Evolutionary conservation across 2,329 filamentous ascomycete species (phyloP).

Genomic region (Botryosphaeria dothidea): DNA sequence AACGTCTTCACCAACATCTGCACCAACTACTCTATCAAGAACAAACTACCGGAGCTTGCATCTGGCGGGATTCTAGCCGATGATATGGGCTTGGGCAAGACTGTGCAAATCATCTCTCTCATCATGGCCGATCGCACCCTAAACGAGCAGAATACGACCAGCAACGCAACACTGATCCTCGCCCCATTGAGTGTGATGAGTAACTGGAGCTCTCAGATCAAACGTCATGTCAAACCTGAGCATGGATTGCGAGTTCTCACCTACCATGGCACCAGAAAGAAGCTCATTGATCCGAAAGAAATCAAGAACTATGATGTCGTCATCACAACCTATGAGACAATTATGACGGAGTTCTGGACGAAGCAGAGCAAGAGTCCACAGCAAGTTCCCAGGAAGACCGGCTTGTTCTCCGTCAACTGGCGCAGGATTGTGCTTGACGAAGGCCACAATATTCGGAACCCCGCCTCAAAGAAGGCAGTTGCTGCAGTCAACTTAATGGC

Average conservation of each 20-base stretch:
- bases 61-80: conserved; percentile 66
- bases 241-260: conserved; percentile 66
- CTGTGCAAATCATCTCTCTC: conserved; percentile 77
- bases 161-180: conserved; percentile 77
- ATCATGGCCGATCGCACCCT: conserved; percentile 66
- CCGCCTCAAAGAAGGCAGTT: conserved; percentile 60
- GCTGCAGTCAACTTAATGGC: conserved; percentile 62
- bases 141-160: conserved; percentile 45
- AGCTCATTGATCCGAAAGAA: conserved; percentile 54
- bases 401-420: conserved; percentile 61
- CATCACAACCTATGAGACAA: conserved; percentile 75
- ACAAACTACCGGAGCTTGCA: conserved; percentile 61
- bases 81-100: conserved; percentile 84
- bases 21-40: conserved; percentile 64
- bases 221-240: conserved; percentile 62
- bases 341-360: conserved; percentile 42
- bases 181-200: conserved; percentile 77
- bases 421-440: conserved; percentile 79
- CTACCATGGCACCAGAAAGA: conserved; percentile 64
- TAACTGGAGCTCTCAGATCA: conserved; percentile 83
- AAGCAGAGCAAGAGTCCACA: conserved; percentile 24
- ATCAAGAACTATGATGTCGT: conserved; percentile 72
- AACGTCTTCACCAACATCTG: conserved; percentile 66
- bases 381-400: conserved; percentile 42
- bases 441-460: conserved; percentile 80